These are phyloP conservation scores for Solanum hybrid DNA, from an alignment of 305 asterid species.

Conservation along the genomic window DNA sequence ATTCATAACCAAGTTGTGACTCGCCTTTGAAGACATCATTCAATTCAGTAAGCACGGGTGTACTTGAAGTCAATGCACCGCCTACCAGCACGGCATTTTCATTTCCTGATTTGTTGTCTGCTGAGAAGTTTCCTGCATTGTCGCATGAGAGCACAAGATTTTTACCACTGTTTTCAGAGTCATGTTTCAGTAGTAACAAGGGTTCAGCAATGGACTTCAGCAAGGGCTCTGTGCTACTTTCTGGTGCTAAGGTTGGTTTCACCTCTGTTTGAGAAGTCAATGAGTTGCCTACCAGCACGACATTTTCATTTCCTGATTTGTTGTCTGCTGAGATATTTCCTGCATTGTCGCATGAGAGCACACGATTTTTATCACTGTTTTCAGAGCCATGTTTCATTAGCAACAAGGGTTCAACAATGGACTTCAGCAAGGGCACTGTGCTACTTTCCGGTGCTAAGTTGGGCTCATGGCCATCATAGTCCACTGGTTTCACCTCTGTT, in stretches of 20 bases:
- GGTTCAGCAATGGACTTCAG: constrained; percentile 7
- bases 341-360: neutral
- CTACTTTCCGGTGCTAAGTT: constrained; percentile 12
- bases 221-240: constrained; percentile 9
- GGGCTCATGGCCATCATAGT: neutral
- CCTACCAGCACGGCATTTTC: neutral
- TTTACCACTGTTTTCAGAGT: constrained; percentile 9
- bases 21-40: neutral
- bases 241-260: constrained; percentile 9
- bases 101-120: neutral
- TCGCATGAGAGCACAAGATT: neutral
- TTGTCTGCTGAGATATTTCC: neutral
- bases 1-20: neutral
- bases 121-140: neutral
- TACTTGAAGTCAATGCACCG: neutral
- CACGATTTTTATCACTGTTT: constrained; percentile 1
- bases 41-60: neutral
- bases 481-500: neutral
- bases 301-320: neutral
- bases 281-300: neutral
- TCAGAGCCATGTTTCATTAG: constrained; percentile 13
- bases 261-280: constrained; percentile 1
- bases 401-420: constrained; percentile 6
- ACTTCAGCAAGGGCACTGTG: constrained; percentile 3
- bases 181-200: constrained; percentile 9